Base-by-base conservation (phyloP, 805 yeast genomes). In the Spathaspora passalidarum region DNA sequence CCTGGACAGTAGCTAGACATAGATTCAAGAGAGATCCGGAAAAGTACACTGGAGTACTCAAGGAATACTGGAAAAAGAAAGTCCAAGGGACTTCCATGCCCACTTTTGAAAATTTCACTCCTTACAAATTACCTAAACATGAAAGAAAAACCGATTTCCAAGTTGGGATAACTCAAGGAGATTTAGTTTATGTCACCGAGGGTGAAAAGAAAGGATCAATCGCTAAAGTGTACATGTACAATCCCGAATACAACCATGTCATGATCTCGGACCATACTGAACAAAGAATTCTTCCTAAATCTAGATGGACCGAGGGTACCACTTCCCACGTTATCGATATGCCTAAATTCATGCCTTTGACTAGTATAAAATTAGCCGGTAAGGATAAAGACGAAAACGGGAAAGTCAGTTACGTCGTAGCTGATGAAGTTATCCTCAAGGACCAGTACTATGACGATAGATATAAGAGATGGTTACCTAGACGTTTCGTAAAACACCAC, bases 141-240 rank as follows among this genome's bases (percentile, higher is more conserved):
- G 66, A 66, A 40, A 59, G 62, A 50, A 75, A 75, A 54, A 68
- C 70, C 13, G 73, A 67, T 38, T 69, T 78, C 26, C 71, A 72
- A 39, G 76, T 86, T 72, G 82, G 80, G 40, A 81, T 80, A 52
- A 71, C 82, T 39, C 81, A 80, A 18, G 96, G 96, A 17, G 96
- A 88, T 65, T 72, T 84, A 49, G 96, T 87, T 2, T 78, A 88
- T 59, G 73, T 89, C 20, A 71, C 80, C 21, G 76, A 75, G 43
- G 97, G 97, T 16, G 73, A 76, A 40, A 76, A 79, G 57, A 80
- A 80, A 57, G 96, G 96, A n/a, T 81, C 79, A 21, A 75, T 90
- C 11, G 82, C 92, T 7, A 79, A 79, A 45, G 78, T 92, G 9
- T 73, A 77, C 49, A 79, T 80, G 48, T 80, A 81, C 50, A 79